These are phyloP conservation scores for Aspergillus pseudonomiae DNA, from an alignment of 2,329 filamentous ascomycete species.

Conservation along the genomic window DNA sequence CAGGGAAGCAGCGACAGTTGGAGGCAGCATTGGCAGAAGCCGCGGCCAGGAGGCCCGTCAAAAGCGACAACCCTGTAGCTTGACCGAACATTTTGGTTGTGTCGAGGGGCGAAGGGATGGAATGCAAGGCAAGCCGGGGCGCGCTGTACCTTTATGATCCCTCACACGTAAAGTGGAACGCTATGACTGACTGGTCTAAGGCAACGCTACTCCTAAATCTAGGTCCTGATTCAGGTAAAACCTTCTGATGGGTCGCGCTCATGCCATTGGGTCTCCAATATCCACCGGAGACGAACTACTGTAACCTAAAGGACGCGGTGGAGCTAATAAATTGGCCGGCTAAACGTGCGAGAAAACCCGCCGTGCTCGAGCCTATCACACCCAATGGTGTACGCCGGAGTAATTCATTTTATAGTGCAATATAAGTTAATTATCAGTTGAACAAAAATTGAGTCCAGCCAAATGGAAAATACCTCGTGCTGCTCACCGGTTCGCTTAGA, in stretches of 20 bases:
- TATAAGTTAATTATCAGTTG: not conserved
- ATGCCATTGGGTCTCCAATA: not conserved
- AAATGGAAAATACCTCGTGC: not conserved
- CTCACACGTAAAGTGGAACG: not conserved
- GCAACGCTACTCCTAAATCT: not conserved
- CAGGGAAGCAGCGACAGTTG: slow-evolving; percentile 54
- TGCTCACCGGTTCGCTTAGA: slow-evolving; percentile 1
- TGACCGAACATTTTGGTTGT: slow-evolving; percentile 1
- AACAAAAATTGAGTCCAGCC: not conserved
- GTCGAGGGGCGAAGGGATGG: not conserved
- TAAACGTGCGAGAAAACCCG: too few relatives aligned
- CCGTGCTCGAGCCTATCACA: too few relatives aligned
- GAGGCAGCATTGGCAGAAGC: not conserved
- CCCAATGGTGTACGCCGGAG: too few relatives aligned
- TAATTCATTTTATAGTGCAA: not conserved
- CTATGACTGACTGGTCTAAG: too few relatives aligned
- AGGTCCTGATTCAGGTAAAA: not conserved
- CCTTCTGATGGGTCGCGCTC: not conserved
- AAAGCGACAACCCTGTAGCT: not conserved
- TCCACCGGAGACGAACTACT: not conserved
- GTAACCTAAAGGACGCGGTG: too few relatives aligned
- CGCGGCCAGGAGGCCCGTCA: slow-evolving; percentile 7
- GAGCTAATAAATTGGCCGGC: too few relatives aligned
- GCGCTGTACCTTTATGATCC: not conserved
- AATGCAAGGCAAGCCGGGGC: not conserved